Evolutionary conservation across 2,329 filamentous ascomycete species (phyloP).

Genomic region (Neocatenulostroma microsporum): DNA sequence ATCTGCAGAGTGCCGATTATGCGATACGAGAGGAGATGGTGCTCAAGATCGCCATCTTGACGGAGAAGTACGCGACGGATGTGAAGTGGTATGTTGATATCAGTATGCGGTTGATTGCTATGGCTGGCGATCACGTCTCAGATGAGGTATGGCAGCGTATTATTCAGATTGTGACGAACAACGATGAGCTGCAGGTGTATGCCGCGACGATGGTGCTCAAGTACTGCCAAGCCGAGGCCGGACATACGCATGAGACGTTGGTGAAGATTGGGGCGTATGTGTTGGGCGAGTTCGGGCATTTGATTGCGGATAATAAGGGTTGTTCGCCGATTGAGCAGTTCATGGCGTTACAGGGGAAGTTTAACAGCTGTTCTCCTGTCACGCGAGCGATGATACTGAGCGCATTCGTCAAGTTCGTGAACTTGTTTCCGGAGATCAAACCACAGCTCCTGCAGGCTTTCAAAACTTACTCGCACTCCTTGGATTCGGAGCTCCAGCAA

Average conservation of each 20-base stretch:
- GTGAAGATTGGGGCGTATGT: constrained; percentile 98
- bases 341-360: constrained; percentile 81
- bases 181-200: constrained; percentile 95
- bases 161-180: constrained; percentile 98
- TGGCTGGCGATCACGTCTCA: constrained; percentile 96
- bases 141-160: constrained; percentile 99
- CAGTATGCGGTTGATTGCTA: constrained; percentile 83
- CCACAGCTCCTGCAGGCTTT: constrained; percentile 88
- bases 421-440: constrained; percentile 97
- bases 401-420: constrained; percentile 95
- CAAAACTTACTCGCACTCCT: constrained; percentile 81
- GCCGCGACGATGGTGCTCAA: constrained; percentile 88
- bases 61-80: constrained; percentile 96
- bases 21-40: constrained; percentile 99
- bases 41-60: constrained; percentile 94
- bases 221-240: constrained; percentile 81
- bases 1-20: constrained; percentile 93
- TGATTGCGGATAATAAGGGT: constrained; percentile 84
- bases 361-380: constrained; percentile 77
- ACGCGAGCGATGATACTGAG: constrained; percentile 92
- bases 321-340: constrained; percentile 98
- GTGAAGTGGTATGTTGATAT: constrained; percentile 99
- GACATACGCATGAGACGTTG: constrained; percentile 91
- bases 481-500: constrained; percentile 94
- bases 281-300: constrained; percentile 90